These are phyloP conservation scores for Penicillium italicum DNA, from an alignment of 2,329 filamentous ascomycete genomes.

Conservation along the genomic window DNA sequence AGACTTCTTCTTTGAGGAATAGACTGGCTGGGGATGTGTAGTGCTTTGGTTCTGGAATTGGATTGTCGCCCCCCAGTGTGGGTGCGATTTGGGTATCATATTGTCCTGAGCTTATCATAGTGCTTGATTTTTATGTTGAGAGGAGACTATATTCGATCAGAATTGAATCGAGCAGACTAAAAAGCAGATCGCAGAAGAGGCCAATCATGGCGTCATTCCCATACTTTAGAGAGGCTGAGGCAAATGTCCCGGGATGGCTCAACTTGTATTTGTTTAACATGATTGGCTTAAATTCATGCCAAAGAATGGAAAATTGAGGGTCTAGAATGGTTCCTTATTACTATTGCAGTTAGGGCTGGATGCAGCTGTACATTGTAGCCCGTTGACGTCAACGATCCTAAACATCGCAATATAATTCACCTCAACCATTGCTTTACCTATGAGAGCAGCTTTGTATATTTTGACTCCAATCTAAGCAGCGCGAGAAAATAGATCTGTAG, in stretches of 20 bases:
- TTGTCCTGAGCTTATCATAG: background rate
- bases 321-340: background rate
- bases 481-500: background rate
- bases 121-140: no score
- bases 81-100: background rate
- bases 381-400: background rate
- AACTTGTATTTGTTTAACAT: background rate
- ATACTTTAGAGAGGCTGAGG: background rate
- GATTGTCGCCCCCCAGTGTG: background rate
- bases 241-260: background rate
- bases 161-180: background rate
- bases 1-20: slow-evolving; percentile 30
- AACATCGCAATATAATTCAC: background rate
- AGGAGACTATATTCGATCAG: background rate
- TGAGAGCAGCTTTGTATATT: background rate
- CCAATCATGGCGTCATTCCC: slow-evolving; percentile 6
- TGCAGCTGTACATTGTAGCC: background rate
- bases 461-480: background rate
- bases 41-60: slow-evolving; percentile 9
- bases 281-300: background rate
- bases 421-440: background rate
- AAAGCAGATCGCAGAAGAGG: background rate
- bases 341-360: background rate
- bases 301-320: background rate
- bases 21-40: slow-evolving; percentile 18